Percentiles rank a stretch among this genome's conserved stretches.
Evolutionary conservation across 2,329 filamentous ascomycete species (phyloP).

Genomic region (Colletotrichum shisoi): DNA sequence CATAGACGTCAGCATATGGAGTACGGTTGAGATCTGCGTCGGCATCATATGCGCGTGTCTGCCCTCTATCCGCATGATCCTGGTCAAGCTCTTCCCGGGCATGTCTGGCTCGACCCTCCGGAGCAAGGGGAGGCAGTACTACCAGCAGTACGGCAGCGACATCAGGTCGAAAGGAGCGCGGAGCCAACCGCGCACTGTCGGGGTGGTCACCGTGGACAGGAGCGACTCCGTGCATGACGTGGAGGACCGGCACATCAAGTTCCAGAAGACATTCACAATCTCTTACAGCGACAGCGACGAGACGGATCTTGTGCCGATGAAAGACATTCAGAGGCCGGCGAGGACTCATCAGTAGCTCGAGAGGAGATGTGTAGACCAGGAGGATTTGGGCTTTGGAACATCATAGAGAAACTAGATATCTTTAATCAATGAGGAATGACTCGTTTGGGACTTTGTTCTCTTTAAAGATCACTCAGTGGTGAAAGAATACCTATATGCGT

Average conservation of each 20-base stretch:
- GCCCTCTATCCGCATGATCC: slow-evolving; percentile 46
- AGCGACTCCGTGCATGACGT: slow-evolving; percentile 6
- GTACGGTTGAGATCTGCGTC: slow-evolving; percentile 49
- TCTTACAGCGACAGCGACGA: slow-evolving; percentile 48
- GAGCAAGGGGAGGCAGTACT: slow-evolving; percentile 36
- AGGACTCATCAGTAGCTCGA: neutral
- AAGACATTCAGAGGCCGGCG: slow-evolving; percentile 39
- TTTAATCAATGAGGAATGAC: too few relatives aligned
- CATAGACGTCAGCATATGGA: slow-evolving; percentile 46
- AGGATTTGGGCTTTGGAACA: too few relatives aligned
- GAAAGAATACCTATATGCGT: too few relatives aligned
- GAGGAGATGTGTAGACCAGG: neutral
- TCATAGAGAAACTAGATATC: too few relatives aligned
- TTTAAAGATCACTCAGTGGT: too few relatives aligned
- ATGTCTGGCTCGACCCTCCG: slow-evolving; percentile 36
- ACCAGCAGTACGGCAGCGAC: slow-evolving; percentile 36
- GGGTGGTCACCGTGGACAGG: slow-evolving; percentile 24
- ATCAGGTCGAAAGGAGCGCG: slow-evolving; percentile 8
- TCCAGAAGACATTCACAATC: slow-evolving; percentile 49
- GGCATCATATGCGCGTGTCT: slow-evolving; percentile 51
- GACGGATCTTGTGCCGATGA: slow-evolving; percentile 46
- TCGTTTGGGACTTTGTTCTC: too few relatives aligned
- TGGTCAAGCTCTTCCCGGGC: slow-evolving; percentile 46
- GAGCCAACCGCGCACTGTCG: slow-evolving; percentile 20
- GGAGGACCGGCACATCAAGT: slow-evolving; percentile 43